Base-by-base conservation (phyloP, 1,284 basidiomycete species). In the Singerocomus inundabilis region DNA sequence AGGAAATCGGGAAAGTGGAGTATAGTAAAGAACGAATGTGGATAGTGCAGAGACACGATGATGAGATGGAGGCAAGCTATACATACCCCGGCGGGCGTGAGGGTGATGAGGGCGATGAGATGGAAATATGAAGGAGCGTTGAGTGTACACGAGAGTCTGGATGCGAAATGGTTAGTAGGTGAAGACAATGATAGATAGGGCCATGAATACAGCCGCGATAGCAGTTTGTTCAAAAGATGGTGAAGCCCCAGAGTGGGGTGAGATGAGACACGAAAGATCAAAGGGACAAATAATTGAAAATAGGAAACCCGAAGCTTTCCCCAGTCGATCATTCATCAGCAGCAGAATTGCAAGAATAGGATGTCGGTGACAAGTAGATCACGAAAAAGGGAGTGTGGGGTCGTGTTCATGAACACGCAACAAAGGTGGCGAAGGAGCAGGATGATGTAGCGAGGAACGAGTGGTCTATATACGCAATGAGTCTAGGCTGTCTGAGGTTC, bases 91-190 rank as follows among this genome's bases (percentile, higher is more conserved):
- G 40, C 18, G 15, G n/a, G 13, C 13, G 28, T 18, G 33, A 28
- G 9, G 5, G 9, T 9, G 28, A 28, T 5, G 28, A 46, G 30
- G 24, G 32, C 32, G 39, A 37, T 16, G 25, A 41, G 33, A 32
- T n/a, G 21, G 38, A 44, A 39, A 33, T 3, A 15, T 18, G 41
- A 60, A 51, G 42, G 44, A 61, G 48, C 16, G 41, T 54, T 11
- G 34, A 44, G 37, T 29, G 16, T 18, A 42, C 41, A 44, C 37
- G 18, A 15, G 11, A 5, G 38, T 38, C 37, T 21, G 32, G 28
- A 33, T 26, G 31, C 29, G 31, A 44, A 48, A 25, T 13, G n/a
- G 39, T 41, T 5, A 48, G 46, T 18, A 45, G 52, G 26, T 24
- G 45, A 25, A 11, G 38, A 37, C 18, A 21, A 16, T 4, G 7